Conservation (phyloP, 371 early-diverging fungal genomes). For the Mortierella sp. region DNA sequence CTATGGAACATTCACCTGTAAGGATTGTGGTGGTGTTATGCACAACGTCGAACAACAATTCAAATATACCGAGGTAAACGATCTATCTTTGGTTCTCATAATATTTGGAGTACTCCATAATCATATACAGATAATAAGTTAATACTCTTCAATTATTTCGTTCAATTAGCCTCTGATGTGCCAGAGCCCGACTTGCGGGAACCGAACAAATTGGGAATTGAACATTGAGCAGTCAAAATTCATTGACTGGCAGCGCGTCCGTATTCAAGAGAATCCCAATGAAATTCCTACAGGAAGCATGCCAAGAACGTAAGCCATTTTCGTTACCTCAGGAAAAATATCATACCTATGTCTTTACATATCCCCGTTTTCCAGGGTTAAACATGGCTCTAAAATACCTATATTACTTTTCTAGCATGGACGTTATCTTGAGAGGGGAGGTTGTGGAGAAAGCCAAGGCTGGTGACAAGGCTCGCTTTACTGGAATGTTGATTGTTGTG, state of each 20-base stretch:
- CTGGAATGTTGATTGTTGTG: conserved; percentile 95
- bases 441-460: conserved; percentile 98
- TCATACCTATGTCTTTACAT: too few relatives aligned
- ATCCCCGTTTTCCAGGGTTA: neutral
- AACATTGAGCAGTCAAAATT: conserved; percentile 91
- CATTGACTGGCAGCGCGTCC: conserved; percentile 98
- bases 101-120: neutral
- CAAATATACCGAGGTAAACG: conserved; percentile 90
- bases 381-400: neutral
- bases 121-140: too few relatives aligned
- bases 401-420: conserved; percentile 72
- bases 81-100: neutral
- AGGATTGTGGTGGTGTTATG: conserved; percentile 88
- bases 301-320: conserved; percentile 98
- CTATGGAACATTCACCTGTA: conserved; percentile 94
- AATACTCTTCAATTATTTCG: neutral
- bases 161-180: conserved; percentile 89
- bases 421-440: conserved; percentile 97
- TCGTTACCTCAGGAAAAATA: too few relatives aligned
- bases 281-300: conserved; percentile 99
- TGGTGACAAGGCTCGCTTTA: conserved; percentile 95
- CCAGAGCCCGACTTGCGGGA: conserved; percentile 87
- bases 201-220: conserved; percentile 88
- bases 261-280: conserved; percentile 98
- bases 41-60: conserved; percentile 96